Conservation (phyloP, 2,329 filamentous ascomycete genomes). For the Trichoderma endophyticum region DNA sequence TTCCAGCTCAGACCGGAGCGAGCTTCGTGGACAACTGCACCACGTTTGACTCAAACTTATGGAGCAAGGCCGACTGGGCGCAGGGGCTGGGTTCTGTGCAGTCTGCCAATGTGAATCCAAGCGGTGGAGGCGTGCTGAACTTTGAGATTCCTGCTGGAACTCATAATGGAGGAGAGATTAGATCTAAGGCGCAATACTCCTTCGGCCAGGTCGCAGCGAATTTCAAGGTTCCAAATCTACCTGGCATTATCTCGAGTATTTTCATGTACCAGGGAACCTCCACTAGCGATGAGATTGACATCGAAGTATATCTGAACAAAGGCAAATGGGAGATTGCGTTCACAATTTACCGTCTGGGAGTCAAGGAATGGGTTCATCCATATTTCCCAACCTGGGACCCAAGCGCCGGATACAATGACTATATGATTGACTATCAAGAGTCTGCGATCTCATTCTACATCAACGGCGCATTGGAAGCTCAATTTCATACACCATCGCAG, state of each 20-base stretch:
- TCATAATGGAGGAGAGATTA: neutral
- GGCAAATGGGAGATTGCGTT: constrained; percentile 7
- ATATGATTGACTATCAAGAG: constrained; percentile 8
- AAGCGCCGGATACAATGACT: neutral
- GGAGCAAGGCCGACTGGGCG: neutral
- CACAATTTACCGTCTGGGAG: neutral
- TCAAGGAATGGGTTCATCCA: neutral
- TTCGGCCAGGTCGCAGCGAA: neutral
- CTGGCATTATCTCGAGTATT: neutral
- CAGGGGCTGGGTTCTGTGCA: neutral
- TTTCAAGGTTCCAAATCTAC: neutral
- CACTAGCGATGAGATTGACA: neutral
- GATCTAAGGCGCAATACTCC: neutral
- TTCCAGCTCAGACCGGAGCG: neutral
- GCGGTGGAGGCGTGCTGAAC: constrained; percentile 2
- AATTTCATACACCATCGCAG: neutral
- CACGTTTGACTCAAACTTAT: neutral
- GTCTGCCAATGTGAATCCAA: neutral
- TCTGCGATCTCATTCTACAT: neutral
- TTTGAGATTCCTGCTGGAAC: neutral
- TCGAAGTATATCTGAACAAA: neutral
- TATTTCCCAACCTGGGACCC: neutral
- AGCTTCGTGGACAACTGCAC: neutral
- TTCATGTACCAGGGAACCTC: constrained; percentile 8
- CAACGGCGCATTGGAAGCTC: neutral